Evolutionary conservation across 108 stramenopile species (phyloP), one percentile per base, ranked within the genome.

Genomic region (Pseudonitzschia multiseries): DNA sequence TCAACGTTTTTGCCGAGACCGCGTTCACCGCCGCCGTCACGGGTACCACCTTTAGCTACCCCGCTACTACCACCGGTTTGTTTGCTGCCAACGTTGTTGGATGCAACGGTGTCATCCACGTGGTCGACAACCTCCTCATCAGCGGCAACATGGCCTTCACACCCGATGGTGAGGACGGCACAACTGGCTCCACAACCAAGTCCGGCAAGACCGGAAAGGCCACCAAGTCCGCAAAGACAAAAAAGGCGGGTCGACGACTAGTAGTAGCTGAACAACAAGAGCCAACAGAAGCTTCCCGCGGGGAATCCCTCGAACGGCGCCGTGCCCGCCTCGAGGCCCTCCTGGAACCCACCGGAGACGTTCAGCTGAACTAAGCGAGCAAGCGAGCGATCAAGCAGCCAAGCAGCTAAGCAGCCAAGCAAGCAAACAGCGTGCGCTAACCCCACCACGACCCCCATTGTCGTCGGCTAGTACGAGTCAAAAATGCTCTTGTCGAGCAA

Each of bases 31-130:
- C 10, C 1, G 46, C 14, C 1, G 46, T 18, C 18, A 48, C 46
- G 9, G 46, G 46, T 26, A 3, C 9, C 24, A 21, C 1, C 54
- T 56, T 56, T 10, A 24, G 2, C 9, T 2, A 10, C 2, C 14
- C 17, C 17, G 17, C 46, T 18, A 22, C 24, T 51, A 8, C 50
- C 2, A 56, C 1, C 13, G 22, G 26, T 3, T 2, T 24, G 22
- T 22, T 56, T 56, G 12, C 54, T 56, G 1, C 54, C 10, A 56
- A 56, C 54, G 26, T 56, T 12, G 26, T 56, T 24, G 54, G 22
- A 1, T 56, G 54, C 24, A 56, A 56, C 54, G 54, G 54, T 8
- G 54, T 56, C 9, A 56, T 56, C 26, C 54, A 56, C 54, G 10
- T 10, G 6, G 54, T 56, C 1, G 54, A 56, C 26, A 26, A 56